Conservation (phyloP, 495 filamentous ascomycete species). For the Antarctomyces pellizariae region DNA sequence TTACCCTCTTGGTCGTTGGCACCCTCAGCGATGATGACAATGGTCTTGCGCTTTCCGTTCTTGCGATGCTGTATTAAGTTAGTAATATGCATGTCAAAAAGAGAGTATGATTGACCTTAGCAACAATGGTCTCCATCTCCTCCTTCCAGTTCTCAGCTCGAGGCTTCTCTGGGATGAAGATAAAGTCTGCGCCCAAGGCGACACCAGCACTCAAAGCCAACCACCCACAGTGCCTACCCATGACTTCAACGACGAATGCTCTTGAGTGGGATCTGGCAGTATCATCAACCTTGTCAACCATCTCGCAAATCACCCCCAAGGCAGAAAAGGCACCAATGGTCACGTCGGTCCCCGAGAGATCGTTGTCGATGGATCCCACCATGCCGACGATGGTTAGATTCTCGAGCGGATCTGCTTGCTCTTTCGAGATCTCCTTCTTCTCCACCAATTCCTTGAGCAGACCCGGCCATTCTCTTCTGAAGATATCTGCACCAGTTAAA, state of each 20-base stretch:
- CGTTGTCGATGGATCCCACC: slow-evolving; percentile 96
- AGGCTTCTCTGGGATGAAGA: slow-evolving; percentile 93
- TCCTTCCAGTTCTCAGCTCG: slow-evolving; percentile 69
- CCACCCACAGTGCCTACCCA: slow-evolving; percentile 99
- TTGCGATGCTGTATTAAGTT: slow-evolving; percentile 47
- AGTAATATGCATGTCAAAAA: slow-evolving; percentile 10
- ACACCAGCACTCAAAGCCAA: slow-evolving; percentile 91
- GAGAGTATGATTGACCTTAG: slow-evolving; percentile 29
- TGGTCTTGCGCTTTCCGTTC: slow-evolving; percentile 86
- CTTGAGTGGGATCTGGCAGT: slow-evolving; percentile 92
- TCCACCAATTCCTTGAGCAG: slow-evolving; percentile 63
- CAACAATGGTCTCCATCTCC: slow-evolving; percentile 67
- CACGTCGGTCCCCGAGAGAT: slow-evolving; percentile 88
- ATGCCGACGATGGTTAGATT: slow-evolving; percentile 88
- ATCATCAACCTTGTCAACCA: slow-evolving; percentile 89
- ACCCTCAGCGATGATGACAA: slow-evolving; percentile 93
- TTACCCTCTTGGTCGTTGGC: slow-evolving; percentile 69
- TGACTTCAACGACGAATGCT: slow-evolving; percentile 96
- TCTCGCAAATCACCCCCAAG: slow-evolving; percentile 72
- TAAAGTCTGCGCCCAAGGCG: slow-evolving; percentile 84
- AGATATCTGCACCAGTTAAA: slow-evolving; percentile 87
- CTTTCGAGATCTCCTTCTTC: slow-evolving; percentile 37
- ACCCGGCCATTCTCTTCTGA: slow-evolving; percentile 75
- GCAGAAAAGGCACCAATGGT: slow-evolving; percentile 96
- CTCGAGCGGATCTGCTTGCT: slow-evolving; percentile 46